Conservation (phyloP, 176 grass and related monocot species). For the Eremochloa ophiuroides region DNA sequence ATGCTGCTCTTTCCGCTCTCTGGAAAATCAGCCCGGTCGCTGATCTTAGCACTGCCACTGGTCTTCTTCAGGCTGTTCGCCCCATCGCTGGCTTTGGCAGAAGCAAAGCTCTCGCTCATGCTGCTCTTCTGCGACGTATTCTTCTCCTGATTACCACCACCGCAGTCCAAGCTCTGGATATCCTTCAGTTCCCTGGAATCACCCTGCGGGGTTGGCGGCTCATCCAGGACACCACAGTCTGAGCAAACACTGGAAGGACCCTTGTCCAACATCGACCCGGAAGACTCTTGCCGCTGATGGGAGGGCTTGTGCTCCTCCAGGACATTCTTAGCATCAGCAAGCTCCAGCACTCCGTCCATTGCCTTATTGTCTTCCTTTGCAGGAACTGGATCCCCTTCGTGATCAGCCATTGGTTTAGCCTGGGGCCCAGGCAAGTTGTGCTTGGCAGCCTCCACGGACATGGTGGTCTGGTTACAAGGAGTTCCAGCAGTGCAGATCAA, state of each 20-base stretch:
- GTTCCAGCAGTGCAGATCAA: neutral
- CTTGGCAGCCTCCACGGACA: constrained; percentile 24
- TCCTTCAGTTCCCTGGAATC: constrained; percentile 35
- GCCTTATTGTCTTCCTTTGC: neutral
- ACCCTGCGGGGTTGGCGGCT: constrained; percentile 8
- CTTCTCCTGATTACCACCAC: constrained; percentile 42
- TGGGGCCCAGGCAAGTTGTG: constrained; percentile 16
- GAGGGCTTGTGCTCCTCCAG: constrained; percentile 30
- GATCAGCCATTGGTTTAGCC: neutral
- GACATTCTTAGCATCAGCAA: neutral
- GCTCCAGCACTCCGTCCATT: neutral
- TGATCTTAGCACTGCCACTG: constrained; percentile 48
- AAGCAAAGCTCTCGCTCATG: constrained; percentile 58
- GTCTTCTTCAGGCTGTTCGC: constrained; percentile 46
- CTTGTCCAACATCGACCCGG: constrained; percentile 35
- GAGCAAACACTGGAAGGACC: constrained; percentile 42
- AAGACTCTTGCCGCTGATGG: constrained; percentile 35
- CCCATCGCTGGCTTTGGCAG: constrained; percentile 59
- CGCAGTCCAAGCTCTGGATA: constrained; percentile 27
- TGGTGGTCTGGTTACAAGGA: neutral
- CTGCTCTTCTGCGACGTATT: constrained; percentile 52
- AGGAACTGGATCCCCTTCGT: neutral
- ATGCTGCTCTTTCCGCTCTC: constrained; percentile 74
- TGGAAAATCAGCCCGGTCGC: constrained; percentile 36
- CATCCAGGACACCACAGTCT: constrained; percentile 27